These are phyloP conservation scores for Fusarium luffae DNA, from an alignment of 2,329 filamentous ascomycete species.

Conservation along the genomic window DNA sequence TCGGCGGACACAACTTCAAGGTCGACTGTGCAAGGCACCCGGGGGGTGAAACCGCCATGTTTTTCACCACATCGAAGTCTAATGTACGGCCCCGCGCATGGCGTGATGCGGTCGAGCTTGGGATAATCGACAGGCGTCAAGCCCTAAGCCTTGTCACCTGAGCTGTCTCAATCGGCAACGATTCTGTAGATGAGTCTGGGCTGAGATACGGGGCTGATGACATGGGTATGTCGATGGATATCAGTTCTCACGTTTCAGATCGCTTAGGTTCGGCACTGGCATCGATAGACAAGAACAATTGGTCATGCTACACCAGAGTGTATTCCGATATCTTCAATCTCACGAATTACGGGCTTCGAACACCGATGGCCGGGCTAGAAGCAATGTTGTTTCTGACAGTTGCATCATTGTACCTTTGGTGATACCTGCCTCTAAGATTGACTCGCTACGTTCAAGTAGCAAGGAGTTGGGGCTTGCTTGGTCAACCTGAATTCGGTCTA, in stretches of 20 bases:
- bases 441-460: conserved; percentile 14
- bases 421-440: conserved; percentile 30
- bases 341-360: conserved; percentile 36
- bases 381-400: conserved; percentile 22
- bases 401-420: conserved; percentile 39
- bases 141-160: conserved; percentile 10
- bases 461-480: conserved; percentile 13
- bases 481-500: conserved; percentile 20
- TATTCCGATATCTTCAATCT: conserved; percentile 29
- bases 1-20: conserved; percentile 19
- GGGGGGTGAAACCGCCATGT: conserved; percentile 38
- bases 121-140: conserved; percentile 8
- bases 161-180: conserved; percentile 19
- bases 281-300: conserved; percentile 26
- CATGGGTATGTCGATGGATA: conserved; percentile 17
- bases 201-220: conserved; percentile 17
- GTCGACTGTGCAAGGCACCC: conserved; percentile 36
- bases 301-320: conserved; percentile 12
- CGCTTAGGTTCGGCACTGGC: conserved; percentile 29
- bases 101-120: conserved; percentile 19
- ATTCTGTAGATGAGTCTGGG: conserved; percentile 20
- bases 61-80: conserved; percentile 31
- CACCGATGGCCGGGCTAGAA: conserved; percentile 22
- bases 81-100: conserved; percentile 25
- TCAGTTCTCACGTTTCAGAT: conserved; percentile 38